Conservation (phyloP, 345 rosid species). For the Iberis pinnata region DNA sequence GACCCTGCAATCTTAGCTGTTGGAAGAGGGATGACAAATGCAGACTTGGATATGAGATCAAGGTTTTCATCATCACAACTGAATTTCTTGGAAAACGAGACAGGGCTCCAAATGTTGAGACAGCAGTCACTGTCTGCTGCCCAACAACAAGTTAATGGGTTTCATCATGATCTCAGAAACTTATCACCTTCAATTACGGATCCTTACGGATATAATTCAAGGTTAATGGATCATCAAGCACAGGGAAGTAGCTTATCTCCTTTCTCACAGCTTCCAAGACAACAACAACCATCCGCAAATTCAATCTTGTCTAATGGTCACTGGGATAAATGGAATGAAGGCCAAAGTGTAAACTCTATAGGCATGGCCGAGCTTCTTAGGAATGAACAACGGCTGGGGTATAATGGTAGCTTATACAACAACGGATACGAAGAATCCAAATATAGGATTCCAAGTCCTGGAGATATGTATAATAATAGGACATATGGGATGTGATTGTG, state of each 20-base stretch:
- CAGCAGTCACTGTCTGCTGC: conserved; percentile 53
- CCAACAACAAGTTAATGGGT: conserved; percentile 24
- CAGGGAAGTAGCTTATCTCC: conserved; percentile 46
- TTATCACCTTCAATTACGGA: conserved; percentile 46
- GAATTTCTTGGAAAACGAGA: conserved; percentile 50
- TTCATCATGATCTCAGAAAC: conserved; percentile 51
- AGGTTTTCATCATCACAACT: conserved; percentile 42
- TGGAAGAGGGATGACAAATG: conserved; percentile 62
- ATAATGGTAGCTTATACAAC: conserved; percentile 40
- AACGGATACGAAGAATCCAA: conserved; percentile 67
- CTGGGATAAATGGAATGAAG: conserved; percentile 80
- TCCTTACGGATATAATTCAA: conserved; percentile 50
- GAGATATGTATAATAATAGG: conserved; percentile 57
- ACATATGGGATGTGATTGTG: conserved; percentile 69
- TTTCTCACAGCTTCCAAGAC: conserved; percentile 45
- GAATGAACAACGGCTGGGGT: conserved; percentile 66
- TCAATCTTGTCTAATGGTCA: conserved; percentile 52
- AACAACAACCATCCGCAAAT: conserved; percentile 47
- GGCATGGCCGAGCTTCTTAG: conserved; percentile 61
- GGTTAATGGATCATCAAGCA: conserved; percentile 56
- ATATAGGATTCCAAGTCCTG: conserved; percentile 62
- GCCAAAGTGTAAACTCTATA: conserved; percentile 42
- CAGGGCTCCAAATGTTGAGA: conserved; percentile 60
- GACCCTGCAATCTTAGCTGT: conserved; percentile 98
- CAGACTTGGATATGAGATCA: conserved; percentile 54